These are phyloP conservation scores for Takashimella tepidaria DNA, from an alignment of 1,284 basidiomycete genomes.

Conservation along the genomic window DNA sequence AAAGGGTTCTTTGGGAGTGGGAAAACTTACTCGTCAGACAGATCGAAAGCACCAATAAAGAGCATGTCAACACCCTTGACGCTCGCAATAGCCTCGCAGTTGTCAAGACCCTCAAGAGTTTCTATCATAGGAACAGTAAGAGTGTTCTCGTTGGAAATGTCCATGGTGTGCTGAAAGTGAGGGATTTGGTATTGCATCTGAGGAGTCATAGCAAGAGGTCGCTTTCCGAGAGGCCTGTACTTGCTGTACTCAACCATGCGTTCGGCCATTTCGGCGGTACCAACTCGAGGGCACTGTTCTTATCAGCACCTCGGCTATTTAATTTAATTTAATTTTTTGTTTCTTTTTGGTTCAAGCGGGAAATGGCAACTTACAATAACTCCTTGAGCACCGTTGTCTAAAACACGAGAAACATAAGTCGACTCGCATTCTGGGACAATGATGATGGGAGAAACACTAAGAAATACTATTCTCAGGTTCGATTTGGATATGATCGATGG, in stretches of 20 bases:
- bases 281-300: constrained; percentile 10
- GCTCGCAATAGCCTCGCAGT: constrained; percentile 27
- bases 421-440: constrained; percentile 5
- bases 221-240: constrained; percentile 12
- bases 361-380: constrained; percentile 8
- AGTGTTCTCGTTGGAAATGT: constrained; percentile 8
- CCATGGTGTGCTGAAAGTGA: constrained; percentile 3
- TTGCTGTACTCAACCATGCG: constrained; percentile 10
- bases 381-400: constrained; percentile 14
- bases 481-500: no score
- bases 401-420: constrained; percentile 12
- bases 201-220: constrained; percentile 11
- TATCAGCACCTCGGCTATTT: no score
- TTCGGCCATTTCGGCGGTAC: constrained; percentile 8
- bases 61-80: constrained; percentile 26
- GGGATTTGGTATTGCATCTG: constrained; percentile 12
- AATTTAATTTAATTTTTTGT: no score
- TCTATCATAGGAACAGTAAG: constrained; percentile 15
- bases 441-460: constrained; percentile 6
- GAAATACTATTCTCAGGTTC: not conserved
- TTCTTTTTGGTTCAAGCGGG: no score
- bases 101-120: constrained; percentile 21
- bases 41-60: constrained; percentile 31
- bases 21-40: constrained; percentile 12
- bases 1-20: no score